A percentile compares a stretch with the other conserved stretches of the same genome.
phyloP scores from a whole-genome alignment of 768 basidiomycete species.

The Rickenella mellea region DNA sequence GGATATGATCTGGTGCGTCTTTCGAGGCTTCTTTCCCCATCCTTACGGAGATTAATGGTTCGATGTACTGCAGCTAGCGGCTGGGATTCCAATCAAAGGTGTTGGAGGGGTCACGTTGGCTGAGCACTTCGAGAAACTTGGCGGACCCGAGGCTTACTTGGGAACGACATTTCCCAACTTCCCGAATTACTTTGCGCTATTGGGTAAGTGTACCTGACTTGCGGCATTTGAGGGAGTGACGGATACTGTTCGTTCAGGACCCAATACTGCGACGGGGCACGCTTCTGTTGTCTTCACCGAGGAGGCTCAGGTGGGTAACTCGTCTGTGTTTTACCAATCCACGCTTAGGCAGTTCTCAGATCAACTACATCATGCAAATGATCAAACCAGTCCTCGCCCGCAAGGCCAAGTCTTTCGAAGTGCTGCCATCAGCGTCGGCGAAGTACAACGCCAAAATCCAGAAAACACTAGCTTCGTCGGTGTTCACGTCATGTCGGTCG shows the following conservation, averaged over 20 bases:
- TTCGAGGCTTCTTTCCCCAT: conserved; percentile 22
- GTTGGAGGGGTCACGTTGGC: conserved; percentile 29
- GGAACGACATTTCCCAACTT: conserved; percentile 47
- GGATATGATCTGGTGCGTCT: conserved; percentile 40
- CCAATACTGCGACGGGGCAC: conserved; percentile 50
- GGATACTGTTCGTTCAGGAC: no score
- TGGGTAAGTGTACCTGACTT: conserved; percentile 27
- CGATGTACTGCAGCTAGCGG: no score
- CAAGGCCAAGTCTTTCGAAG: conserved; percentile 38
- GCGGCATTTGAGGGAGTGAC: no score
- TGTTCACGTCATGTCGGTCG: conserved; percentile 45
- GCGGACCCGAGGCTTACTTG: conserved; percentile 44
- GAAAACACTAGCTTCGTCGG: conserved; percentile 32
- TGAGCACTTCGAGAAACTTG: conserved; percentile 38
- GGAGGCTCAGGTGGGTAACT: conserved; percentile 48
- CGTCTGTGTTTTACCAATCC: no score
- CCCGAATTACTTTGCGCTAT: conserved; percentile 40
- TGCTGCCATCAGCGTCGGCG: conserved; percentile 35
- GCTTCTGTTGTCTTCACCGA: conserved; percentile 47
- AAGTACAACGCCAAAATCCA: conserved; percentile 46
- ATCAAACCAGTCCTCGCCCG: conserved; percentile 43
- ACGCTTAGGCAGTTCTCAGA: no score
- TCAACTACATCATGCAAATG: conserved; percentile 37
- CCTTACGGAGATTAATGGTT: neutral
- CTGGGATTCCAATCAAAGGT: no score